Conservation (phyloP, 768 basidiomycete genomes). For the Hydnum rufescens region DNA sequence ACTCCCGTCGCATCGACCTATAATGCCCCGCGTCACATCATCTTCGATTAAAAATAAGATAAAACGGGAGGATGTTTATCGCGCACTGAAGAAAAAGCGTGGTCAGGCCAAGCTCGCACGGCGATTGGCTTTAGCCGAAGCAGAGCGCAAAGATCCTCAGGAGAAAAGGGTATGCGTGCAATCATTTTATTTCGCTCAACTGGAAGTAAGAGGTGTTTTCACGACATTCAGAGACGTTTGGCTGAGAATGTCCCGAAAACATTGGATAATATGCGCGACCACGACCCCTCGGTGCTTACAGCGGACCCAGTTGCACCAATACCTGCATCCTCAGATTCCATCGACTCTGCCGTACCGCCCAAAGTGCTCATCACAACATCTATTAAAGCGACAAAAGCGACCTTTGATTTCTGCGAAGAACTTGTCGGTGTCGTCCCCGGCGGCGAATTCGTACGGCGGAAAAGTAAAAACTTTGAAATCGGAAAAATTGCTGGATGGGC, state of each 20-base stretch:
- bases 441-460: constrained; percentile 69
- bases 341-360: constrained; percentile 31
- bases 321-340: constrained; percentile 9
- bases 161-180: constrained; percentile 44
- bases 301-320: constrained; percentile 24
- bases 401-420: constrained; percentile 88
- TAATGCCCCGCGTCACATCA: neutral
- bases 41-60: constrained; percentile 59
- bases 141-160: constrained; percentile 54
- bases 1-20: neutral
- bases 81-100: constrained; percentile 59
- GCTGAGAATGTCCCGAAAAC: constrained; percentile 77
- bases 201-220: neutral
- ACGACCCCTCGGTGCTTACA: constrained; percentile 46
- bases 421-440: constrained; percentile 78
- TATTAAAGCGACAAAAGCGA: constrained; percentile 66
- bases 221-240: constrained; percentile 43
- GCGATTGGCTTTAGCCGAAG: constrained; percentile 56
- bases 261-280: constrained; percentile 82
- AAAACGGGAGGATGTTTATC: constrained; percentile 60
- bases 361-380: constrained; percentile 86
- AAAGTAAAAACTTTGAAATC: constrained; percentile 77
- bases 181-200: neutral
- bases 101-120: constrained; percentile 62
- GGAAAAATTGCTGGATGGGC: constrained; percentile 90